Evolutionary conservation across 1,139 yeast genomes (phyloP), one percentile per base, ranked within the genome.

Genomic region (Yamadazyma friedrichii): DNA sequence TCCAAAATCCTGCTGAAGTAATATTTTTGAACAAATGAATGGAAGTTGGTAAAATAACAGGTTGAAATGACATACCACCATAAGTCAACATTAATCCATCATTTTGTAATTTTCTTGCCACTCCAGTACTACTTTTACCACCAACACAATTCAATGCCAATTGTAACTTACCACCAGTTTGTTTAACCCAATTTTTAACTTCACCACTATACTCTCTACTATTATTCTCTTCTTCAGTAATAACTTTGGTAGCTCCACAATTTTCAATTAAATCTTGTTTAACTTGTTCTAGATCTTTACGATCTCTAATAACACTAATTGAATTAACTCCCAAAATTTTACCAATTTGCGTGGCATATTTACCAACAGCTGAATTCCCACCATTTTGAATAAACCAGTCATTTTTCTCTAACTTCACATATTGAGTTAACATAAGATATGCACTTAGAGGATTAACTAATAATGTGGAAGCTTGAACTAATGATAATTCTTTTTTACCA

Each of bases 361-460:
- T 82, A n/a, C 97, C 96, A 10, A 93, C 98, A 16, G 95, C 95
- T 6, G 96, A 88, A 51, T 88, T 93, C 32, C 96, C 98, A 30
- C 97, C 98, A 57, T 93, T 93, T 64, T 93, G 98, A 49, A 94
- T 82, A 52, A 93, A 79, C 96, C 96, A 94, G 61, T 93, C 97
- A 9, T 91, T 93, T 2, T 81, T 71, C 35, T 61, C 57, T 61
- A 87, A 73, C 37, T 80, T 71, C 36, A 74, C 76, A 58, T 79
- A 88, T 59, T 83, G 78, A 22, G 84, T 83, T 46, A 93, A 82
- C 87, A 94, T 78, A 62, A 88, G 88, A 56, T 82, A 88, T 0
- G 98, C 98, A 8, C 97, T 88, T 44, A 87, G 76, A 2, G 98
- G 98, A 59, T 93, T 93, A 40, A 94, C 97, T 9, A 88, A 72